These are phyloP conservation scores for Astragalus membranaceus DNA, from an alignment of 306 rosid species.

Conservation along the genomic window DNA sequence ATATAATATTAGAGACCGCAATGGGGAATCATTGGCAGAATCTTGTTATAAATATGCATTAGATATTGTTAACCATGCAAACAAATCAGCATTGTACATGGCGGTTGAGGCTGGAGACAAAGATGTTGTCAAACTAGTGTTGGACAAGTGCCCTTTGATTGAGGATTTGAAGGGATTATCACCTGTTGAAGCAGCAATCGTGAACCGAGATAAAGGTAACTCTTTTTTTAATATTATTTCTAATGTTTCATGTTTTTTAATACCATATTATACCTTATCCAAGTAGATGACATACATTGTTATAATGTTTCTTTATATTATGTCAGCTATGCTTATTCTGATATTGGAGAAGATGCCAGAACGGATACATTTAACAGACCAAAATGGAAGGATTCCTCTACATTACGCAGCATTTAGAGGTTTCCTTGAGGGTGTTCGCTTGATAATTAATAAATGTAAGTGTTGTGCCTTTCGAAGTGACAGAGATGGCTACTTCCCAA, in stretches of 20 bases:
- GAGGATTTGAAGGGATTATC: neutral
- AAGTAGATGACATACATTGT: too few species aligned
- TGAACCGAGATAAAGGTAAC: neutral
- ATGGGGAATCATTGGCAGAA: neutral
- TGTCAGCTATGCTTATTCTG: neutral
- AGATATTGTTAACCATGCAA: neutral
- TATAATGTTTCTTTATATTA: neutral
- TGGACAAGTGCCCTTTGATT: neutral
- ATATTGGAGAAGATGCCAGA: neutral
- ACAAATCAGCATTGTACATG: neutral
- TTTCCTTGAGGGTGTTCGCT: slow-evolving; percentile 6
- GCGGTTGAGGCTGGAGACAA: neutral
- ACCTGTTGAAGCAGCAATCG: neutral
- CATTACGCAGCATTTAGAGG: slow-evolving; percentile 21
- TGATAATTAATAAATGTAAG: neutral
- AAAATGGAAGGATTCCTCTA: neutral
- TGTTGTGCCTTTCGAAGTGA: neutral
- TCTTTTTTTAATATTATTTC: too few species aligned
- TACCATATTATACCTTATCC: too few species aligned
- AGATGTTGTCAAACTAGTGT: neutral
- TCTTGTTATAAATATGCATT: neutral
- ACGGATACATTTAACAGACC: neutral
- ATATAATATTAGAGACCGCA: neutral
- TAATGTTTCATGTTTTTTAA: too few species aligned
- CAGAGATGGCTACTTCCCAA: neutral